Evolutionary conservation across 2,329 filamentous ascomycete genomes (phyloP).

Genomic region (Decorospora gaudefroyi): DNA sequence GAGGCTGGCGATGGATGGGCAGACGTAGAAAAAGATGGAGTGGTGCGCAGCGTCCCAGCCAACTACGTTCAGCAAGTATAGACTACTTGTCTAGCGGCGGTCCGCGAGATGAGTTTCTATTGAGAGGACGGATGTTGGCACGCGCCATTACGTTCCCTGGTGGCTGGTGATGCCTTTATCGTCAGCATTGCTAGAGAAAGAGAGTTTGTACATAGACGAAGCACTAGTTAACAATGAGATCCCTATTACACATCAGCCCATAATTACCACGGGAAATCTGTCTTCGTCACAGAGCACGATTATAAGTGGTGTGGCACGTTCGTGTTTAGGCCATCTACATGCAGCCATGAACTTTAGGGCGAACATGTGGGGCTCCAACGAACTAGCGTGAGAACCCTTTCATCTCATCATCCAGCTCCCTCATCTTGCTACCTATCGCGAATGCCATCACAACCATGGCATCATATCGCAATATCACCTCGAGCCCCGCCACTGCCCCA

Average conservation of each 20-base stretch:
- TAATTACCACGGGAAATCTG: neutral
- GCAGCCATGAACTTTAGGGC: conserved; percentile 7
- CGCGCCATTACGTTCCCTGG: too few species aligned
- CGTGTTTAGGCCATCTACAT: neutral
- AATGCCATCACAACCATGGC: neutral
- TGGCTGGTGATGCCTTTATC: neutral
- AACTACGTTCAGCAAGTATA: conserved; percentile 84
- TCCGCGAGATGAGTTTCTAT: conserved; percentile 16
- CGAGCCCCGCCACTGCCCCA: too few species aligned
- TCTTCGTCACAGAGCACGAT: conserved; percentile 1
- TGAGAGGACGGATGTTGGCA: conserved; percentile 3
- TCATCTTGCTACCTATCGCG: neutral
- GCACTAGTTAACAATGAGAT: neutral
- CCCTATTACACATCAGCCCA: neutral
- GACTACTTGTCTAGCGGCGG: conserved; percentile 23
- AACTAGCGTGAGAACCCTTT: neutral
- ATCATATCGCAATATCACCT: too few species aligned
- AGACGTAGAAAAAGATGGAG: conserved; percentile 90
- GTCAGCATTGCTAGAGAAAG: neutral
- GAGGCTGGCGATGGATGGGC: conserved; percentile 95
- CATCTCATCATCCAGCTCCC: conserved; percentile 3
- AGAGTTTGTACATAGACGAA: conserved; percentile 13
- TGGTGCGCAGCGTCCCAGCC: conserved; percentile 86
- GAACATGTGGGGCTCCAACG: conserved; percentile 12
- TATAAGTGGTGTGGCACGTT: conserved; percentile 12